A percentile compares a stretch with the other conserved stretches of the same genome.
These are phyloP conservation scores for Thelonectria discophora DNA, from an alignment of 2,329 filamentous ascomycete genomes.

Conservation along the genomic window DNA sequence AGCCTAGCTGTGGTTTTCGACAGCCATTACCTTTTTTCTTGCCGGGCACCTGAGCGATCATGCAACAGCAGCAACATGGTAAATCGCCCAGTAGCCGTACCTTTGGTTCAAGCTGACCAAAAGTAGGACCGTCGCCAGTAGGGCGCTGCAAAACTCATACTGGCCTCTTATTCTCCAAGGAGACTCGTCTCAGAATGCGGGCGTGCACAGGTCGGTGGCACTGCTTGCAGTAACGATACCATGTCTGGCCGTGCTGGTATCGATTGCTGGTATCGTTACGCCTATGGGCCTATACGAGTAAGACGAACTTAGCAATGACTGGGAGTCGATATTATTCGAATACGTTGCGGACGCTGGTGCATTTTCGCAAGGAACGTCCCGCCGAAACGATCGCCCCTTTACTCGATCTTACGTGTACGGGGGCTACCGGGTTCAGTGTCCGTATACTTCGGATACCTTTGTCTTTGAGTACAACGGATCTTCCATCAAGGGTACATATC, in stretches of 20 bases:
- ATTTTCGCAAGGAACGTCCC: conserved; percentile 51
- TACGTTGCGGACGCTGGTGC: conserved; percentile 50
- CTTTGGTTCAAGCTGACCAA: background rate
- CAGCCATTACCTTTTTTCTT: conserved; percentile 48
- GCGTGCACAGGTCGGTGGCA: conserved; percentile 41
- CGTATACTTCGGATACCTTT: conserved; percentile 34
- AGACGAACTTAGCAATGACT: conserved; percentile 19
- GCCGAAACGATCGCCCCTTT: conserved; percentile 37
- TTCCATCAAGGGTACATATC: conserved; percentile 5
- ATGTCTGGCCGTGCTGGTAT: conserved; percentile 45
- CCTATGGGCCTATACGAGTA: conserved; percentile 56
- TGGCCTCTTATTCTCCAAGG: conserved; percentile 54
- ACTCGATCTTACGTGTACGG: conserved; percentile 40
- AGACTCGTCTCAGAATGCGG: conserved; percentile 46
- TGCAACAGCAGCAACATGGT: conserved; percentile 52
- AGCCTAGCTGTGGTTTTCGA: conserved; percentile 51
- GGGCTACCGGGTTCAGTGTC: conserved; percentile 37
- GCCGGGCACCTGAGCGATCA: conserved; percentile 48
- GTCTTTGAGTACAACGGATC: conserved; percentile 29
- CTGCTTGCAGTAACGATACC: conserved; percentile 34
- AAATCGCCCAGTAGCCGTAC: background rate
- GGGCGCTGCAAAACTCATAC: conserved; percentile 49
- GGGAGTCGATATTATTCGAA: conserved; percentile 40
- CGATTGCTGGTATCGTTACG: conserved; percentile 55
- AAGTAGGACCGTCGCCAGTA: conserved; percentile 31